phyloP scores from a whole-genome alignment of 1,284 basidiomycete species.

The Marasmius oreades region DNA sequence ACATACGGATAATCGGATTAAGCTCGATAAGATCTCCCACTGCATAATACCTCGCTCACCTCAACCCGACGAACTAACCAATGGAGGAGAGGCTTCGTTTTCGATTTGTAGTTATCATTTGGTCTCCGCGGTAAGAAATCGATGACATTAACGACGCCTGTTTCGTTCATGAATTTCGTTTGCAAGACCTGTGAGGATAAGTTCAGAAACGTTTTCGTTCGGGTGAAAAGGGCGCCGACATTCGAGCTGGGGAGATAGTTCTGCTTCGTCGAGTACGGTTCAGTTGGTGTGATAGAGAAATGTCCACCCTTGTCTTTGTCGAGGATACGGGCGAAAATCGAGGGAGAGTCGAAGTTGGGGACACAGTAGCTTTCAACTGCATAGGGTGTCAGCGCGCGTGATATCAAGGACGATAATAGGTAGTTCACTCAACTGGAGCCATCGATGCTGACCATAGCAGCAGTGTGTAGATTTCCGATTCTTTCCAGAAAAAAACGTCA shows the following conservation, averaged over 20 bases:
- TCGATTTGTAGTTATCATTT: conserved; percentile 24
- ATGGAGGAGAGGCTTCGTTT: conserved; percentile 65
- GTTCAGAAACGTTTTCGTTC: background rate
- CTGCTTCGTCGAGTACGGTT: conserved; percentile 74
- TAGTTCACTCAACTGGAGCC: conserved; percentile 59
- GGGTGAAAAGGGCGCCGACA: conserved; percentile 34
- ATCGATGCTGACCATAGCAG: conserved; percentile 76
- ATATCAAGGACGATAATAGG: background rate
- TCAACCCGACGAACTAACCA: conserved; percentile 90
- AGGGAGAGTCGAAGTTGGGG: conserved; percentile 91
- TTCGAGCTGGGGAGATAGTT: conserved; percentile 87
- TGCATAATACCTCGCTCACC: conserved; percentile 27
- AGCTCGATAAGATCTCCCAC: background rate
- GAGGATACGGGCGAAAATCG: conserved; percentile 83
- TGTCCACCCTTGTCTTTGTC: conserved; percentile 93
- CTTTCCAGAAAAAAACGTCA: conserved; percentile 30
- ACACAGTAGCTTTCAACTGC: conserved; percentile 86
- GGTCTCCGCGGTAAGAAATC: conserved; percentile 77
- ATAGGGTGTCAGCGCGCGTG: background rate
- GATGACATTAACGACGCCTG: conserved; percentile 77
- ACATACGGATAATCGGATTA: background rate
- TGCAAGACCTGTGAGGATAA: conserved; percentile 55
- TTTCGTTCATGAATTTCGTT: conserved; percentile 84
- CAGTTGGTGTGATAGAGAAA: conserved; percentile 77
- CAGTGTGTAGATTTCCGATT: conserved; percentile 78